phyloP scores from a whole-genome alignment of 768 basidiomycete genomes.

The Leccinum fibrillosum region DNA sequence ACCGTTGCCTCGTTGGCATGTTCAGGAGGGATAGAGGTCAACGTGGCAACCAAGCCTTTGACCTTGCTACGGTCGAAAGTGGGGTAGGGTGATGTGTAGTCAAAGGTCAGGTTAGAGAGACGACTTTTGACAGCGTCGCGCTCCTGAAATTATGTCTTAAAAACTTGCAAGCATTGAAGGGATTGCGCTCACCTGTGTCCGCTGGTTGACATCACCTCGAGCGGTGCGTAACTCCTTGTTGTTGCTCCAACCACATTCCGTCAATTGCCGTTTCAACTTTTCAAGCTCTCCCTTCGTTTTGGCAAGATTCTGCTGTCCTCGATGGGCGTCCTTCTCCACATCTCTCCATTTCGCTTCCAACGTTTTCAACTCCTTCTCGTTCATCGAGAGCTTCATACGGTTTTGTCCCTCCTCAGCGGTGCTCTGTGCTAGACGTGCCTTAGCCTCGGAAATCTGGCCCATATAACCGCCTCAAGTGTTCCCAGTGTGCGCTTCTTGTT shows the following conservation, averaged over 20 bases:
- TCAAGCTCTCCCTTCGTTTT: conserved; percentile 57
- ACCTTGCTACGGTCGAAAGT: conserved; percentile 84
- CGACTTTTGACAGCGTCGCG: conserved; percentile 66
- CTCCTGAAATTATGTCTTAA: conserved; percentile 41
- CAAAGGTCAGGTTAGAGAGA: conserved; percentile 74
- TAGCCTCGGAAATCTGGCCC: conserved; percentile 90
- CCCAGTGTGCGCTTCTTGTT: conserved; percentile 60
- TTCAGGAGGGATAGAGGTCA: conserved; percentile 69
- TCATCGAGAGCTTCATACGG: conserved; percentile 70
- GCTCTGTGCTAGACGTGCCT: conserved; percentile 69
- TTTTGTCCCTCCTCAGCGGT: conserved; percentile 83
- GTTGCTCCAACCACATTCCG: conserved; percentile 72
- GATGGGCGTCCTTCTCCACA: conserved; percentile 79
- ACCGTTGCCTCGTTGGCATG: conserved; percentile 84
- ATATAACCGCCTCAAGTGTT: conserved; percentile 89
- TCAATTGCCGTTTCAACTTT: conserved; percentile 48
- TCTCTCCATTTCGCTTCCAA: conserved; percentile 81
- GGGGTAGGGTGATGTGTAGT: conserved; percentile 72
- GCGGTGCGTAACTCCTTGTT: conserved; percentile 56
- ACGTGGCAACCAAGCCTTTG: conserved; percentile 87
- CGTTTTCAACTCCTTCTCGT: conserved; percentile 71
- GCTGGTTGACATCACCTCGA: conserved; percentile 48
- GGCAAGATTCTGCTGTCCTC: conserved; percentile 68
- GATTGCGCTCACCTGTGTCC: conserved; percentile 59
- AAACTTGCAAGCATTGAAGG: background rate